Evolutionary conservation across 1,284 basidiomycete genomes (phyloP), one percentile per base, ranked within the genome.

Genomic region (Meripilus lineatus): DNA sequence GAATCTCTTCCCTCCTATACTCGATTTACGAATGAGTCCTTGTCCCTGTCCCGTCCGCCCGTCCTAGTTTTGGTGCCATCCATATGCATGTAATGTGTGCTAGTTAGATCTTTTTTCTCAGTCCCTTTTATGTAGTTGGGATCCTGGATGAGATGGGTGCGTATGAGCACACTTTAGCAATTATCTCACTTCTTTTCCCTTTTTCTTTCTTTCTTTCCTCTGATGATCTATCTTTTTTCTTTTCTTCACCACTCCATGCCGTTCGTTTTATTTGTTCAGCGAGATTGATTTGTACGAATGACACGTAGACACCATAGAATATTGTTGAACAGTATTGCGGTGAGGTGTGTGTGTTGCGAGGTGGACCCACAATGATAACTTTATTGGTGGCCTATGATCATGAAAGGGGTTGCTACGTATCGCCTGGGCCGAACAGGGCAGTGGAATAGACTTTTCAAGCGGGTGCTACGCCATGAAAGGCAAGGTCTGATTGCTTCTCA

Each of bases 51-150:
- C n/a, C n/a, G n/a, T 23, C 23, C 35, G 11, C 36, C 20, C 25
- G 20, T 44, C 25, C 33, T 18, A 40, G 28, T 20, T 20, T n/a
- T 28, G 35, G 21, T 39, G 30, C 41, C 38, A 34, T 45, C 46
- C 43, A 28, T 42, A n/a, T 39, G 36, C 18, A 40, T 45, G 23
- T 35, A 36, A 34, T 41, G 35, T 40, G 28, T 26, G 42, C 39
- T 50, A 38, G 38, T 43, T 13, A 32, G 21, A 24, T 42, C 24
- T 48, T 42, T 34, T 42, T 15, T 23, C n/a, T n/a, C n/a, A n/a
- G n/a, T n/a, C n/a, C n/a, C n/a, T n/a, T n/a, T n/a, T n/a, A n/a
- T n/a, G n/a, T n/a, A n/a, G n/a, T n/a, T n/a, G n/a, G n/a, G n/a
- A n/a, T n/a, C n/a, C n/a, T n/a, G n/a, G n/a, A n/a, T n/a, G n/a